A percentile compares a stretch with the other conserved stretches of the same genome.
Evolutionary conservation across 2,329 filamentous ascomycete species (phyloP).

Genomic region (Fusarium sp.): DNA sequence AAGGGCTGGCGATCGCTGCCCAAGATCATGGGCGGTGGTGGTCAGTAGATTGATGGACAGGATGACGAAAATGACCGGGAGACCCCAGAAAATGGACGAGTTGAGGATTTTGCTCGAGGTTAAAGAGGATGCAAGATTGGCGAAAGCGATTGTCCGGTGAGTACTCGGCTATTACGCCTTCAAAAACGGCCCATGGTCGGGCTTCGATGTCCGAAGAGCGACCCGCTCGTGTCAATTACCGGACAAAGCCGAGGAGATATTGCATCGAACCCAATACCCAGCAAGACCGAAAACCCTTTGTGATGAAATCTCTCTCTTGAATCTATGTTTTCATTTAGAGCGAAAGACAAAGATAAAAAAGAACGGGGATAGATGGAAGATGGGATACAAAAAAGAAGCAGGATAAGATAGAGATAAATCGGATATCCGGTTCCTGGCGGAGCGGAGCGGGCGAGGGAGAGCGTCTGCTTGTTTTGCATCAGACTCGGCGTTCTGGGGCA

Average conservation of each 20-base stretch:
- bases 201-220: slow-evolving; percentile 27
- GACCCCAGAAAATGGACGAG: not conserved
- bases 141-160: slow-evolving; percentile 26
- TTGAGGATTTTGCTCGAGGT: slow-evolving; percentile 4
- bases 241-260: slow-evolving; percentile 25
- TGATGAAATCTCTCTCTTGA: slow-evolving; percentile 3
- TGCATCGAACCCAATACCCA: not conserved
- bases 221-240: slow-evolving; percentile 28
- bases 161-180: slow-evolving; percentile 37
- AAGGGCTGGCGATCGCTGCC: slow-evolving; percentile 64
- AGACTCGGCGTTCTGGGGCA: slow-evolving; percentile 45
- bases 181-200: slow-evolving; percentile 16
- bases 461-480: slow-evolving; percentile 43
- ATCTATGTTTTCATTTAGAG: slow-evolving; percentile 24
- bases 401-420: slow-evolving; percentile 16
- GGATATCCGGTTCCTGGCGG: slow-evolving; percentile 30
- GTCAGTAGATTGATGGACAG: slow-evolving; percentile 32
- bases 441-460: slow-evolving; percentile 28
- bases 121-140: slow-evolving; percentile 10
- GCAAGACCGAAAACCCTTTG: not conserved
- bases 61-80: not conserved
- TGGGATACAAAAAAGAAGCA: slow-evolving; percentile 15
- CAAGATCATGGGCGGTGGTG: slow-evolving; percentile 56
- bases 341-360: slow-evolving; percentile 17
- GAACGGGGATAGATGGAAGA: slow-evolving; percentile 15